A percentile compares a stretch with the other conserved stretches of the same genome.
phyloP scores from a whole-genome alignment of 768 basidiomycete species.

The Mycena capillaripes region DNA sequence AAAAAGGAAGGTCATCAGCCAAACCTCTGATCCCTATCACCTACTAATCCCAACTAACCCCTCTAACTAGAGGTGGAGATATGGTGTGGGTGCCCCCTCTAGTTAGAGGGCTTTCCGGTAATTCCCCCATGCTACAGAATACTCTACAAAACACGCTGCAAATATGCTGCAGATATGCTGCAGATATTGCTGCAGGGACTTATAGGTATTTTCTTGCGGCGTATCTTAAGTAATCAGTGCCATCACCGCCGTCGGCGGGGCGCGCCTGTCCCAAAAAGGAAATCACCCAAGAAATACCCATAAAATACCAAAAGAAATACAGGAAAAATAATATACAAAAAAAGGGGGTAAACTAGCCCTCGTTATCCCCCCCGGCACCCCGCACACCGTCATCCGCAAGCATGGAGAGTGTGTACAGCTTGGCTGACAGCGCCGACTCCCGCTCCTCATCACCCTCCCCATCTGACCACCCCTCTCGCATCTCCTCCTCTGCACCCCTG shows the following conservation, averaged over 20 bases:
- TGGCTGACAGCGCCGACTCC: background rate
- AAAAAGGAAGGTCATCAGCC: no score
- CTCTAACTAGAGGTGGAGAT: no score
- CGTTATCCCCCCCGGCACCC: background rate
- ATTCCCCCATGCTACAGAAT: no score
- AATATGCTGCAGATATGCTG: no score
- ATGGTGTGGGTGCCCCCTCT: no score
- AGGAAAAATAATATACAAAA: background rate
- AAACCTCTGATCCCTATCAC: no score
- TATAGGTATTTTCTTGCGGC: background rate
- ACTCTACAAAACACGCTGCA: no score
- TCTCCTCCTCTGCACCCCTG: background rate
- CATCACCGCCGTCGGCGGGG: background rate
- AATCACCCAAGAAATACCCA: background rate
- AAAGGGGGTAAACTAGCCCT: background rate
- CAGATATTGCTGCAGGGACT: no score
- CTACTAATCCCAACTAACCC: no score
- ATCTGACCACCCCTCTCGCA: background rate
- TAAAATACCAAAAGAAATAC: background rate
- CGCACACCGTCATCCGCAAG: background rate
- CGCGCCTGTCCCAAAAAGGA: no score
- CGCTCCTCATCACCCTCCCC: background rate
- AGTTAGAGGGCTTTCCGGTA: no score
- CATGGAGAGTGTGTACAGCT: background rate
- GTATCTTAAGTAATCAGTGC: background rate